Evolutionary conservation across 345 rosid species (phyloP).

Genomic region (Populus davidiana): DNA sequence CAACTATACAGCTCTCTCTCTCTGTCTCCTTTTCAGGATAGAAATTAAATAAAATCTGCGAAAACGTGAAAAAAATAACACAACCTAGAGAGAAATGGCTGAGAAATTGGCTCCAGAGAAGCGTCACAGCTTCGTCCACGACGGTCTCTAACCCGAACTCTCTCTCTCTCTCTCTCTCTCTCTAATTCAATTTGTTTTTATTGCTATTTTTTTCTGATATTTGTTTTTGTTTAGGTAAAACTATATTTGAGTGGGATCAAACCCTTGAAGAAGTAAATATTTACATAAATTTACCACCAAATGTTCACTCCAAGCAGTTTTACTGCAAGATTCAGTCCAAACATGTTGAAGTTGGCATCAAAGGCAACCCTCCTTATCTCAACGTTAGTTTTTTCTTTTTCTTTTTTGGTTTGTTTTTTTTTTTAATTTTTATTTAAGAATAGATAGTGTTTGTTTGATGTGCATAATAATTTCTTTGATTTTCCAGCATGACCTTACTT

Average conservation of each 20-base stretch:
- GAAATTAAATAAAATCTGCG: constrained; percentile 3
- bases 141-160: constrained; percentile 23
- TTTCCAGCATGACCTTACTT: constrained; percentile 65
- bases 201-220: neutral
- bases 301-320: constrained; percentile 65
- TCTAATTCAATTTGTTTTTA: neutral
- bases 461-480: neutral
- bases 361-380: constrained; percentile 94
- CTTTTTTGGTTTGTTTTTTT: too few relatives aligned
- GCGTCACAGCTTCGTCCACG: constrained; percentile 51
- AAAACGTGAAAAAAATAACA: neutral
- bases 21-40: neutral
- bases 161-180: neutral
- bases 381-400: constrained; percentile 42
- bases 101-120: constrained; percentile 71
- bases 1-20: neutral
- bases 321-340: constrained; percentile 79
- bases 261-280: constrained; percentile 81
- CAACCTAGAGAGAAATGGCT: constrained; percentile 33
- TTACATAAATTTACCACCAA: constrained; percentile 68
- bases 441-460: neutral
- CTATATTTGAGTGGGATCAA: constrained; percentile 95
- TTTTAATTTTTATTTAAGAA: neutral
- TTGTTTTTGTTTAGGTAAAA: constrained; percentile 40
- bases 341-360: constrained; percentile 88